Conservation (phyloP, 2,329 filamentous ascomycete genomes). For the Orbilia ellipsospora region DNA sequence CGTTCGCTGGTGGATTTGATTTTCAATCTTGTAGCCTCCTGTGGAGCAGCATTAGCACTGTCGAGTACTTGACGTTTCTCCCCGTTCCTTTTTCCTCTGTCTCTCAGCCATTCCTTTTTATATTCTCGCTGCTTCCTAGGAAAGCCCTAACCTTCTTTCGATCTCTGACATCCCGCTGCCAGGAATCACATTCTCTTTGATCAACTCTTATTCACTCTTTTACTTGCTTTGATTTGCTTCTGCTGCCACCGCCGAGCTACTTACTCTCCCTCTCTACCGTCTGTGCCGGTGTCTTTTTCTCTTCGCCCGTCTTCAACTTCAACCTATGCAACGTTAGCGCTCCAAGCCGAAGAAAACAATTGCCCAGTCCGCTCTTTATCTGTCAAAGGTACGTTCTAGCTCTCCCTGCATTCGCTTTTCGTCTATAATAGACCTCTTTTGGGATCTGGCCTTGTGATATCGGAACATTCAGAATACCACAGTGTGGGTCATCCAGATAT, state of each 20-base stretch:
- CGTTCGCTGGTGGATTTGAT: conserved; percentile 44
- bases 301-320: neutral
- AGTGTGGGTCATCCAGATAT: conserved; percentile 1
- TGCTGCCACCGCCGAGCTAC: neutral
- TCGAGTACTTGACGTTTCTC: conserved; percentile 8
- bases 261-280: conserved; percentile 26
- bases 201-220: neutral
- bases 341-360: conserved; percentile 31
- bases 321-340: too few species aligned
- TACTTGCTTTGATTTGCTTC: neutral
- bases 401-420: conserved; percentile 8
- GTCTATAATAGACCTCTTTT: conserved; percentile 26
- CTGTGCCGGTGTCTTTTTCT: conserved; percentile 49
- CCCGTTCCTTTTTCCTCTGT: conserved; percentile 8
- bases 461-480: conserved; percentile 26
- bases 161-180: conserved; percentile 3
- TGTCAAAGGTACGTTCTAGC: neutral
- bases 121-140: conserved; percentile 46
- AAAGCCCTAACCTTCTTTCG: conserved; percentile 50
- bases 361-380: conserved; percentile 42
- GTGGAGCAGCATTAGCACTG: conserved; percentile 36
- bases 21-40: conserved; percentile 26
- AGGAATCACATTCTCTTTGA: conserved; percentile 6
- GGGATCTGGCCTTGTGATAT: conserved; percentile 27
- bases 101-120: conserved; percentile 42